Conservation (phyloP, 345 rosid species). For the Linum usitatissimum region DNA sequence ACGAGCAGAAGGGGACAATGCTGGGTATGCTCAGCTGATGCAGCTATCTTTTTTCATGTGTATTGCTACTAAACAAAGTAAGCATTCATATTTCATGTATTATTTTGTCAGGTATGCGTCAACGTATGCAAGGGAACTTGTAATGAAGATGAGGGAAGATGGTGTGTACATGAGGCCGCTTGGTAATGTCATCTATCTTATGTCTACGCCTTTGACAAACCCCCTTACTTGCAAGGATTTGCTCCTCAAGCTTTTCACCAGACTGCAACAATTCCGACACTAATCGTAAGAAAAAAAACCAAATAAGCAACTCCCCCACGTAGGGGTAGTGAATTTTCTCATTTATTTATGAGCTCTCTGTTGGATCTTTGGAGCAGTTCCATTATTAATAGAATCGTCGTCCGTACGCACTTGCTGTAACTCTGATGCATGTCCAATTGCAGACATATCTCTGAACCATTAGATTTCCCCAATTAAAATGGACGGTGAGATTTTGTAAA, state of each 20-base stretch:
- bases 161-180: slow-evolving; percentile 73
- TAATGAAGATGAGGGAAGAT: slow-evolving; percentile 59
- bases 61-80: too few species aligned
- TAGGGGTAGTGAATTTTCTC: too few species aligned
- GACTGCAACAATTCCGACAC: slow-evolving; percentile 29
- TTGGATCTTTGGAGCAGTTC: too few species aligned
- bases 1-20: slow-evolving; percentile 42
- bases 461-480: too few species aligned
- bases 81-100: neutral
- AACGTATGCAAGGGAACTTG: slow-evolving; percentile 45
- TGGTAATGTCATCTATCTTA: slow-evolving; percentile 78
- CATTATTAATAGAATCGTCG: too few species aligned
- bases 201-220: slow-evolving; percentile 80
- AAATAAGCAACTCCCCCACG: too few species aligned
- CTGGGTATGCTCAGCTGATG: slow-evolving; percentile 41
- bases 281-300: too few species aligned
- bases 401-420: too few species aligned
- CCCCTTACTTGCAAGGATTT: slow-evolving; percentile 49
- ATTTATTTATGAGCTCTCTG: too few species aligned
- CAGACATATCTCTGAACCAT: too few species aligned
- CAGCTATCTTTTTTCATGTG: neutral
- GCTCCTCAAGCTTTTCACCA: slow-evolving; percentile 42
- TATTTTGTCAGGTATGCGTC: slow-evolving; percentile 60
- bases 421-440: too few species aligned
- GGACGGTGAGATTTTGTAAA: too few species aligned